Evolutionary conservation across 345 rosid genomes (phyloP).

Genomic region (Gossypium arboreum): DNA sequence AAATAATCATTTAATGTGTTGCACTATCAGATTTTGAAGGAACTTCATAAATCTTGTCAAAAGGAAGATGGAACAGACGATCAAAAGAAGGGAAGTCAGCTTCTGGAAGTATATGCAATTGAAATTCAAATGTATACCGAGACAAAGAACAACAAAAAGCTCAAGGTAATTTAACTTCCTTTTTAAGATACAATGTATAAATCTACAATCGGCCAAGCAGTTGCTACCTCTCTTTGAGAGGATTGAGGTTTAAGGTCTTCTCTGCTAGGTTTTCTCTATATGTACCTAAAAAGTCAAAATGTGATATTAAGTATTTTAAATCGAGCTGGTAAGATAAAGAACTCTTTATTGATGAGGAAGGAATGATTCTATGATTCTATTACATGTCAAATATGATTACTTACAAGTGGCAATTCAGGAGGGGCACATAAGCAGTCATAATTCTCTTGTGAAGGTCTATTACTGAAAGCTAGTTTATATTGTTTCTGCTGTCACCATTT

Average conservation of each 20-base stretch:
- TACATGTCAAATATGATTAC: background rate
- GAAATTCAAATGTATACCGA: conserved; percentile 98
- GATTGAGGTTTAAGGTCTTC: background rate
- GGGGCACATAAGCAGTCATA: background rate
- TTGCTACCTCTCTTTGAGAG: background rate
- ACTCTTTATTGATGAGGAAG: background rate
- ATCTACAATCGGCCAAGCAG: background rate
- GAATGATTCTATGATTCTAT: background rate
- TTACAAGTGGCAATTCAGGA: background rate
- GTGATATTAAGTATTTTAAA: background rate
- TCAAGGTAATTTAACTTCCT: conserved; percentile 48
- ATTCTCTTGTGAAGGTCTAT: background rate
- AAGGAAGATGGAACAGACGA: conserved; percentile 97
- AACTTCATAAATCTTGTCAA: conserved; percentile 95
- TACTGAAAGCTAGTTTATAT: background rate
- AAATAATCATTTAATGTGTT: conserved; percentile 2
- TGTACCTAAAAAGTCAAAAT: conserved; percentile 1
- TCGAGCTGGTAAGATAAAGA: background rate
- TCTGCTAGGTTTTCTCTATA: background rate
- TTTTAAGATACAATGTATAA: background rate
- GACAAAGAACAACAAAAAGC: conserved; percentile 97
- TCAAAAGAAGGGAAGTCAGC: conserved; percentile 99
- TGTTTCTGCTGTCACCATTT: background rate
- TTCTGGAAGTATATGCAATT: conserved; percentile 95
- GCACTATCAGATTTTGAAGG: conserved; percentile 71